phyloP scores from a whole-genome alignment of 768 basidiomycete genomes.

The Boletus bicolor region DNA sequence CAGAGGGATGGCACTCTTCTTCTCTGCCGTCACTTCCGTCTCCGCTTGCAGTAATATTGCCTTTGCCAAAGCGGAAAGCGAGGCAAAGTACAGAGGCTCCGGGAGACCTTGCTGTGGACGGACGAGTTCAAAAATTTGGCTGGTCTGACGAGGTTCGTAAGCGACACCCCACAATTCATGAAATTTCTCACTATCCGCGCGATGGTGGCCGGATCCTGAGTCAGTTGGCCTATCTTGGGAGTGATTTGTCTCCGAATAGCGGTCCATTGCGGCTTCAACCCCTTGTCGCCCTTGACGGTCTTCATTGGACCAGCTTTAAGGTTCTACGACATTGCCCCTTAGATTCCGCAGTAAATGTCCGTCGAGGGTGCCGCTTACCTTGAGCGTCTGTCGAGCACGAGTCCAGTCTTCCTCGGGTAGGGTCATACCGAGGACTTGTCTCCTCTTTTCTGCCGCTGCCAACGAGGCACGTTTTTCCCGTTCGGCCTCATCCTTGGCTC shows the following conservation, averaged over 20 bases:
- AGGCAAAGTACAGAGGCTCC: slow-evolving; percentile 60
- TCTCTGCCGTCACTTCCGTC: slow-evolving; percentile 88
- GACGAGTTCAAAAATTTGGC: slow-evolving; percentile 43
- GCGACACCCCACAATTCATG: slow-evolving; percentile 7
- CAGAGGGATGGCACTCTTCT: slow-evolving; percentile 79
- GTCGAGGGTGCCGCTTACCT: slow-evolving; percentile 38
- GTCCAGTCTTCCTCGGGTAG: slow-evolving; percentile 65
- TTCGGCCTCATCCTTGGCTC: slow-evolving; percentile 33
- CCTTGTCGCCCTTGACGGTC: slow-evolving; percentile 56
- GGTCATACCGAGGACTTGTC: slow-evolving; percentile 48
- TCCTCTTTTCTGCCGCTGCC: slow-evolving; percentile 37
- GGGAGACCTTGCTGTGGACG: slow-evolving; percentile 29
- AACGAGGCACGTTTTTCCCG: slow-evolving; percentile 36
- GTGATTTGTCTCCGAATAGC: slow-evolving; percentile 73
- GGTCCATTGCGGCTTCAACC: slow-evolving; percentile 59
- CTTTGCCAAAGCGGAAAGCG: slow-evolving; percentile 87
- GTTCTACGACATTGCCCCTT: slow-evolving; percentile 36
- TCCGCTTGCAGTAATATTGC: slow-evolving; percentile 88
- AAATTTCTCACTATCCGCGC: slow-evolving; percentile 54
- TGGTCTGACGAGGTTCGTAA: slow-evolving; percentile 30
- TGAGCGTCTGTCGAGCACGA: slow-evolving; percentile 49
- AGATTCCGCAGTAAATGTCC: slow-evolving; percentile 21
- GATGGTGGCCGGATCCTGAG: slow-evolving; percentile 63
- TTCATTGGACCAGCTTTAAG: slow-evolving; percentile 66
- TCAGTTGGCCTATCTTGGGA: slow-evolving; percentile 85